Base-by-base conservation (phyloP, 208 protist species). In the Herpetomonas samuelpessoai region DNA sequence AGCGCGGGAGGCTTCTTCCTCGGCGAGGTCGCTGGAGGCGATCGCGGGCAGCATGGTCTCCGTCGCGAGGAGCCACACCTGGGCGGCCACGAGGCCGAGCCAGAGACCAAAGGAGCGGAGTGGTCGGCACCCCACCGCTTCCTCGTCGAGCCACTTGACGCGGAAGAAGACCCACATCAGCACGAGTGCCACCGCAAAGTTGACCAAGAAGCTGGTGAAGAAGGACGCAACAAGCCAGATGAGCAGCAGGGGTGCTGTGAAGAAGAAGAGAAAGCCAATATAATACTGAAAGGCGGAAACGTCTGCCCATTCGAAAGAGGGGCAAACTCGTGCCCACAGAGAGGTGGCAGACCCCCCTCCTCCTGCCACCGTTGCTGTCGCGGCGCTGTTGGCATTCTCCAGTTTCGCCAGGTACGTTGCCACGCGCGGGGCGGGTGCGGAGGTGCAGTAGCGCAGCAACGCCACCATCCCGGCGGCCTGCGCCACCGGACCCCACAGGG, bases 201-300 rank as follows among this genome's bases (percentile, higher is more conserved):
- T 25, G 1, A 74, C 18, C 19, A 61, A 57, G 51, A 79, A 74
- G 59, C 65, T 76, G 29, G 7, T 38, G 6, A 66, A 26, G 30
- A 74, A 1, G 22, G 19, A 35, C 27, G 58, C 72, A 48, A 60
- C 71, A 10, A 74, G 19, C 31, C 47, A 67, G n/a, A 70, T 54
- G 9, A 76, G 47, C 29, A 74, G 0, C 28, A 83, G 76, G 3
- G 81, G 81, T 25, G 74, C 26, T n/a, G 47, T 35, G 1, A 57
- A 65, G 12, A 58, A 44, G 0, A 52, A 63, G 18, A 68, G 25
- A 60, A 67, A 64, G 26, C 31, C 28, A 35, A 59, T 16, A 38
- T 52, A 63, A 35, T 70, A 30, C 14, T 1, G 45, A 3, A 57
- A 47, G 0, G 64, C 56, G 58, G 52, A 72, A 16, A 78, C 31